A percentile compares a stretch with the other conserved stretches of the same genome.
Evolutionary conservation across 202 grass and related monocot genomes (phyloP).

Genomic region (Schoenoplectus tabernaemontani): DNA sequence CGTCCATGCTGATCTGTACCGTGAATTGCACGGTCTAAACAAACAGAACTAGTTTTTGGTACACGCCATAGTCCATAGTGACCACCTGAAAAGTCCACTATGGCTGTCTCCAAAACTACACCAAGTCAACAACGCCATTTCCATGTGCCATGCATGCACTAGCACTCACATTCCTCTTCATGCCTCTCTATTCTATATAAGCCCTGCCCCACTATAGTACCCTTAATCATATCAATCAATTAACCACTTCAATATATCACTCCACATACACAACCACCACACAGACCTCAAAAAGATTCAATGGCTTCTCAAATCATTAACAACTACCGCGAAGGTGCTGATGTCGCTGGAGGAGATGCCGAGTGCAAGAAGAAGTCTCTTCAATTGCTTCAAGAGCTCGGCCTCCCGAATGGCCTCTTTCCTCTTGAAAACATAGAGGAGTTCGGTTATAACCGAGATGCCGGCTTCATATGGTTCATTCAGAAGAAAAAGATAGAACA

Average conservation of each 20-base stretch:
- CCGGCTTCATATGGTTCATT: conserved; percentile 28
- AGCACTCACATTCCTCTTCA: not conserved
- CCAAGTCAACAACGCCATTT: not conserved
- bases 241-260: not conserved
- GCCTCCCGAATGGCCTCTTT: conserved; percentile 22
- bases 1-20: not conserved
- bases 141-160: not conserved
- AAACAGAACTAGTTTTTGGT: not conserved
- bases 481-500: conserved; percentile 34
- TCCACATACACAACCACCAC: not conserved
- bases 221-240: not conserved
- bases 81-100: not conserved
- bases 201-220: not conserved
- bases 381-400: conserved; percentile 14
- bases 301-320: conserved; percentile 1
- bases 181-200: not conserved
- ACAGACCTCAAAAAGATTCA: not conserved
- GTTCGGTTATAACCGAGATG: conserved; percentile 11
- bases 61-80: not conserved
- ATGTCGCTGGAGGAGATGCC: not conserved
- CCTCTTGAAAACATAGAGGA: conserved; percentile 28
- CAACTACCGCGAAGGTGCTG: not conserved
- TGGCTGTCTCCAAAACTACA: not conserved
- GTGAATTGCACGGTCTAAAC: not conserved
- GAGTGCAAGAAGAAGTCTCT: conserved; percentile 18